Evolutionary conservation across 2,329 filamentous ascomycete species (phyloP), one percentile per base, ranked within the genome.

Genomic region (Rhinocladiella similis): DNA sequence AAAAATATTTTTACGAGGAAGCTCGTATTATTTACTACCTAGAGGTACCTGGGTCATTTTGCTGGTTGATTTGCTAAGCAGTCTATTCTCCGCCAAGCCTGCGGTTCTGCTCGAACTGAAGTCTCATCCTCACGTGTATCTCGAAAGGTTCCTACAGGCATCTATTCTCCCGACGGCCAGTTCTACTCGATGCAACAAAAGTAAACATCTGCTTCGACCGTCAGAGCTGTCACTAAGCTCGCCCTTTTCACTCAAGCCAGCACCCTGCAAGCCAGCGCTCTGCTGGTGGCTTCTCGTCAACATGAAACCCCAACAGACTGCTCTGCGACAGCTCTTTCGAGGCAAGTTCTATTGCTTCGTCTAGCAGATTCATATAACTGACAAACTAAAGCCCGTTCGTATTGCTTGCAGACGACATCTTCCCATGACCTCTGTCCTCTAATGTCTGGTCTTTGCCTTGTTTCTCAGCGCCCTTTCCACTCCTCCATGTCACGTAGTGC

Each of bases 371-470:
- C 19, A 46, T 6, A n/a, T 7, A 46, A 25, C 43, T 46, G 25
- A 46, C 43, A 27, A 27, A 22, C 16, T 20, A 9, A 29, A 46
- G 43, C 22, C n/a, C 43, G 43, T 12, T 25, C 43, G 25, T 46
- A 27, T 46, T 10, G 22, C 19, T 25, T 16, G n/a, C 25, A 20
- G 7, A 42, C 54, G 5, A 25, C 43, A 10, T 35, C 49, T 16
- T 22, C 42, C 4, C n/a, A 46, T 42, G 54, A 60, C 25, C 33
- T 60, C 22, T 57, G 36, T 19, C 35, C 50, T n/a, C 45, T 29
- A 22, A 50, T 56, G 25, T 48, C 57, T 20, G n/a, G 50, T 18
- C 54, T 60, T 35, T 48, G 43, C 13, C 47, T 60, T 10, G 27
- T 14, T 3, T 41, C 46, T 6, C 50, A 22, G 25, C 22, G 52